Conservation (phyloP, 163 green algal genomes). For the Chloromonas sp. region DNA sequence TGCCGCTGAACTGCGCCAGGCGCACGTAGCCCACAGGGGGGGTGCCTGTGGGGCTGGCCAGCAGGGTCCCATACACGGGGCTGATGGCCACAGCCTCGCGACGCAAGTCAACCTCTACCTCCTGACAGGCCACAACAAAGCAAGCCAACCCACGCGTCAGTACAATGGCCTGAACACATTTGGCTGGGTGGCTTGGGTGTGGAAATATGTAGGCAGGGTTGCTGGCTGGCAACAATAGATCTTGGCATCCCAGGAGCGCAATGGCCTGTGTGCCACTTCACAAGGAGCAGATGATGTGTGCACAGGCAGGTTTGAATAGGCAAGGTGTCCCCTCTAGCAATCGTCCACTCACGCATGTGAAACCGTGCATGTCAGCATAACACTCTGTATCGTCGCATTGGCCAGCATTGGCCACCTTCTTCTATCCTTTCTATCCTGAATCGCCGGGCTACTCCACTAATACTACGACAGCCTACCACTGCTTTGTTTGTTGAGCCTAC, state of each 20-base stretch:
- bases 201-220: not conserved
- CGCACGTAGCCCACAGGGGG: constrained; percentile 70
- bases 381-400: too few species aligned
- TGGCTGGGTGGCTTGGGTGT: not conserved
- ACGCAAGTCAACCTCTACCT: constrained; percentile 44
- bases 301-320: too few species aligned
- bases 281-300: too few species aligned
- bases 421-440: too few species aligned
- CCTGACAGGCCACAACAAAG: not conserved
- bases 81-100: constrained; percentile 70
- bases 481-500: too few species aligned
- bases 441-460: too few species aligned
- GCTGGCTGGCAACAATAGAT: too few species aligned
- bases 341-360: too few species aligned
- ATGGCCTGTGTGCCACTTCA: not conserved
- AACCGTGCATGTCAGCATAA: too few species aligned
- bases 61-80: constrained; percentile 65
- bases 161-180: not conserved
- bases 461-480: too few species aligned
- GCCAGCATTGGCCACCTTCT: too few species aligned
- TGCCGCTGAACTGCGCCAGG: constrained; percentile 79
- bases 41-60: constrained; percentile 23
- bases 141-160: not conserved
- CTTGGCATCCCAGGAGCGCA: not conserved
- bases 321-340: too few species aligned